Base-by-base conservation (phyloP, 1,284 basidiomycete species). In the Hemileia vastatrix region DNA sequence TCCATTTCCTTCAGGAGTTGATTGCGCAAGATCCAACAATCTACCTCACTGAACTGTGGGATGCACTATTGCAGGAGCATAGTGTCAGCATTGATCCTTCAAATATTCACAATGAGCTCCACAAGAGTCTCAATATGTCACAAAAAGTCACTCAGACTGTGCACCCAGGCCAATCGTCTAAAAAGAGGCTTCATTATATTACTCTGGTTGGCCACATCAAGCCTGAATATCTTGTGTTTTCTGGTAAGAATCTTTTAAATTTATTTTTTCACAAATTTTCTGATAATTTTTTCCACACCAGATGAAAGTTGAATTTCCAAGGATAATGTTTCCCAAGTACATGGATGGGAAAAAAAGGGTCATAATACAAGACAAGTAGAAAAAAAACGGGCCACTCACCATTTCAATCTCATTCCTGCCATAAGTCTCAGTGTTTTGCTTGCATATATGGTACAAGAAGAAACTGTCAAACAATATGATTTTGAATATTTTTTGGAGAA, bases 401-500 rank as follows among this genome's bases (percentile, higher is more conserved):
- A 31, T 18, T 53, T 33, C 31, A 53, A 36, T 19, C 1, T 53
- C 4, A 53, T 53, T n/a, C 51, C 51, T 33, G 51, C 31, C 1
- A 23, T 36, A 18, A 8, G n/a, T 2, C 13, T 3, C 15, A 2
- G n/a, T 11, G 51, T 15, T 33, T 18, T 53, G 51, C 6, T 36
- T 4, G 4, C 49, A 5, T 4, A 5, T 19, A 5, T 6, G 4
- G 5, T 32, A 11, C 31, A 5, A n/a, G 51, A 33, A 11, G 51
- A 53, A 11, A n/a, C 4, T 1, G n/a, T 53, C 2, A 18, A 36
- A 2, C 27, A 19, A 13, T 3, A 9, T 11, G 1, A 32, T 18
- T 53, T 33, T 53, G 51, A 53, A 19, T 36, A 31, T n/a, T 53
- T 5, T 27, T 36, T 53, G 27, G 51, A 53, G 23, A 3, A 53